Conservation (phyloP, 208 protist genomes). For the Angomonas deanei region DNA sequence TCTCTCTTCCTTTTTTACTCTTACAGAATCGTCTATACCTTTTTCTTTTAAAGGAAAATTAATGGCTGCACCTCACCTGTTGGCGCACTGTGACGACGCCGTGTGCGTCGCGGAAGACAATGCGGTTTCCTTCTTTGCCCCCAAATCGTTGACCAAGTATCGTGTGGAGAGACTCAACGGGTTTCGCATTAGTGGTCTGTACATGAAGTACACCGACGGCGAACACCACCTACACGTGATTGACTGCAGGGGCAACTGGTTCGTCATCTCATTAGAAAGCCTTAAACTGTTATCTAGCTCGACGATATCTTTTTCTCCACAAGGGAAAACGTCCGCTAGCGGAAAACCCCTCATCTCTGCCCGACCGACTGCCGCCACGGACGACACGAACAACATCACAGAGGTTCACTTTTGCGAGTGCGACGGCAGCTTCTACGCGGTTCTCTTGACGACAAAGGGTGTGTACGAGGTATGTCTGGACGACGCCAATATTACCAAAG, state of each 20-base stretch:
- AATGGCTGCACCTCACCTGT: constrained; percentile 39
- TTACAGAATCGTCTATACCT: neutral
- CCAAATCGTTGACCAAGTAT: constrained; percentile 80
- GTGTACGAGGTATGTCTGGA: constrained; percentile 47
- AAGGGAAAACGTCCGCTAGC: neutral
- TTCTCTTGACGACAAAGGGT: constrained; percentile 43
- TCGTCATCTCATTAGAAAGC: constrained; percentile 40
- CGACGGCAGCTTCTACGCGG: constrained; percentile 44
- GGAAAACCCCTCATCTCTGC: neutral
- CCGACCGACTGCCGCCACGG: neutral
- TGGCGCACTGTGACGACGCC: constrained; percentile 63
- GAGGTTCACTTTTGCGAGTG: constrained; percentile 38
- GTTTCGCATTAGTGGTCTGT: constrained; percentile 53
- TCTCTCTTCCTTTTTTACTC: constrained; percentile 16
- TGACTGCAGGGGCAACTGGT: constrained; percentile 68
- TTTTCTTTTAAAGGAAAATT: neutral
- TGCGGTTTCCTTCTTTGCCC: constrained; percentile 68
- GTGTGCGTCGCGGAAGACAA: constrained; percentile 81
- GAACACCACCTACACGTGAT: constrained; percentile 57
- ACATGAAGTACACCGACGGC: constrained; percentile 17
- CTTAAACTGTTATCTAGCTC: constrained; percentile 30
- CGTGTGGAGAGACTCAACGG: constrained; percentile 75
- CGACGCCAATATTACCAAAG: neutral
- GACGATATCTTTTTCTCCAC: constrained; percentile 12
- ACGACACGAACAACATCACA: neutral